phyloP scores from a whole-genome alignment of 2,329 filamentous ascomycete species.

The Amphichorda felina region DNA sequence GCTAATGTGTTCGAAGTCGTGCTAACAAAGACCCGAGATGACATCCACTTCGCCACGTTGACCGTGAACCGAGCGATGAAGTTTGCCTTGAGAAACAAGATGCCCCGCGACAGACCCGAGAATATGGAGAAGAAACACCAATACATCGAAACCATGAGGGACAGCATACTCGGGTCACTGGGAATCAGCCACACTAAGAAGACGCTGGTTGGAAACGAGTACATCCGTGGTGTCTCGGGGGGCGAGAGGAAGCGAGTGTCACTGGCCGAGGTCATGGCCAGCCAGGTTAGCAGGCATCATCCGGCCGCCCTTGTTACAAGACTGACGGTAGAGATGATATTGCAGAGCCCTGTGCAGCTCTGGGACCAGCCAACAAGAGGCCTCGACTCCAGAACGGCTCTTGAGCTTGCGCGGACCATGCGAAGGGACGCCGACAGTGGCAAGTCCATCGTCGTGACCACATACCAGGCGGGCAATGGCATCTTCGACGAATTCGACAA shows the following conservation, averaged over 20 bases:
- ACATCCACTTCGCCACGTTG: slow-evolving; percentile 54
- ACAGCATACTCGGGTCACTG: slow-evolving; percentile 37
- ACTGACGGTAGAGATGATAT: too few species aligned
- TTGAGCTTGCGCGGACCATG: slow-evolving; percentile 53
- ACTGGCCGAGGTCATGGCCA: slow-evolving; percentile 51
- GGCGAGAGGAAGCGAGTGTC: slow-evolving; percentile 59
- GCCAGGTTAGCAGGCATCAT: too few species aligned
- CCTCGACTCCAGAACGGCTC: slow-evolving; percentile 56
- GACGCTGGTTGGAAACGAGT: slow-evolving; percentile 55
- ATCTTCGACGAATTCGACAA: slow-evolving; percentile 60
- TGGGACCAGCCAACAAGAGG: slow-evolving; percentile 63
- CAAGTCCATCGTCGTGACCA: slow-evolving; percentile 53
- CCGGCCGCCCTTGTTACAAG: too few species aligned
- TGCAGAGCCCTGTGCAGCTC: slow-evolving; percentile 28
- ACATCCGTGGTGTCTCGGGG: slow-evolving; percentile 45
- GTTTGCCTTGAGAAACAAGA: slow-evolving; percentile 50
- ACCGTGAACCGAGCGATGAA: slow-evolving; percentile 51
- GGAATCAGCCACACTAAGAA: slow-evolving; percentile 52
- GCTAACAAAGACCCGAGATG: too few species aligned
- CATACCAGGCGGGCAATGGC: slow-evolving; percentile 54
- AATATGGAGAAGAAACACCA: slow-evolving; percentile 11
- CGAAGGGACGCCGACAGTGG: slow-evolving; percentile 51
- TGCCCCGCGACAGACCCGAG: slow-evolving; percentile 42
- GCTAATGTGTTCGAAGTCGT: too few species aligned
- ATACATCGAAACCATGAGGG: slow-evolving; percentile 16